Percentiles rank a stretch among this genome's conserved stretches.
Evolutionary conservation across 306 rosid species (phyloP).

Genomic region (Betula pendula): DNA sequence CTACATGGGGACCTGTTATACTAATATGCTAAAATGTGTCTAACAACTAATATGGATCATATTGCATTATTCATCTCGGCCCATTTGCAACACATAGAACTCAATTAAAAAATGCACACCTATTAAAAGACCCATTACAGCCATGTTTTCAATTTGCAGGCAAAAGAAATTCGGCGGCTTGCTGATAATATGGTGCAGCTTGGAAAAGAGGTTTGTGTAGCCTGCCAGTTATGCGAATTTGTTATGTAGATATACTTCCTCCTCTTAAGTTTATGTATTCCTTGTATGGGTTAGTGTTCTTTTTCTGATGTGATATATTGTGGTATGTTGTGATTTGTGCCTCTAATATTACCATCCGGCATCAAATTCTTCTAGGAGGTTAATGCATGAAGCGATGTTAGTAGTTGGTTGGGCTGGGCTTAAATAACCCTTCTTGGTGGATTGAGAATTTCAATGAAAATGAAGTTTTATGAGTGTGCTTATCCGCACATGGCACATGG

Average conservation of each 20-base stretch:
- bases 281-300: background rate
- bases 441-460: background rate
- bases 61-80: too few relatives aligned
- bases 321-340: background rate
- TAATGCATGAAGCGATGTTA: too few relatives aligned
- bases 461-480: background rate
- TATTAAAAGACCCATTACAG: too few relatives aligned
- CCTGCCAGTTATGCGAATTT: background rate
- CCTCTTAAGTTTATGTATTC: background rate
- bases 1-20: too few relatives aligned
- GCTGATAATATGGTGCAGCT: conserved; percentile 93
- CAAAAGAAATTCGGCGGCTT: conserved; percentile 83
- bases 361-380: too few relatives aligned
- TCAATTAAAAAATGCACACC: too few relatives aligned
- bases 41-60: too few relatives aligned
- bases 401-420: too few relatives aligned
- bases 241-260: background rate
- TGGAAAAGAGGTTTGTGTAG: conserved; percentile 74
- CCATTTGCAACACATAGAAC: too few relatives aligned
- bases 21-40: too few relatives aligned
- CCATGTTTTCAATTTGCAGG: conserved; percentile 40
- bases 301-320: background rate
- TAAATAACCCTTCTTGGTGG: background rate
- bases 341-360: background rate
- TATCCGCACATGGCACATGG: background rate